A percentile compares a stretch with the other conserved stretches of the same genome.
phyloP scores from a whole-genome alignment of 1,284 basidiomycete genomes.

The Schizophyllum amplum region DNA sequence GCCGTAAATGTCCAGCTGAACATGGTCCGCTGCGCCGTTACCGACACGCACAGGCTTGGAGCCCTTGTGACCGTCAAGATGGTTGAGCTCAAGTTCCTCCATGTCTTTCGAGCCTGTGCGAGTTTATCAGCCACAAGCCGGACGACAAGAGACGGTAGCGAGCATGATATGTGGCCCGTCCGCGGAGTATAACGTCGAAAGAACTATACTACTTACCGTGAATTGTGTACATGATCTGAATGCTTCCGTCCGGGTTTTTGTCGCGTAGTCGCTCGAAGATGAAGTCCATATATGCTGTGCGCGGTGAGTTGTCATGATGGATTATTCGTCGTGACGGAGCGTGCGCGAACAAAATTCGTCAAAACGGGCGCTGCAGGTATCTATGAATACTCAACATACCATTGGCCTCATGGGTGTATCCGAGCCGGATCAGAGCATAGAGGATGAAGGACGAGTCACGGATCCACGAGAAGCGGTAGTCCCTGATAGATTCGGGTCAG shows the following conservation, averaged over 20 bases:
- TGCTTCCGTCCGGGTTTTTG: slow-evolving; percentile 79
- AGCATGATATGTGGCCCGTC: neutral
- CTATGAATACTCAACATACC: slow-evolving; percentile 30
- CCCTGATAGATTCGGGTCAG: slow-evolving; percentile 32
- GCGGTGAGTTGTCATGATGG: slow-evolving; percentile 15
- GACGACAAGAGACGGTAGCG: too few relatives aligned
- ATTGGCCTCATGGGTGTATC: slow-evolving; percentile 85
- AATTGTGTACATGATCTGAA: slow-evolving; percentile 91
- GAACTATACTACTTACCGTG: slow-evolving; percentile 43
- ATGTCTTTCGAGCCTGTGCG: slow-evolving; percentile 72
- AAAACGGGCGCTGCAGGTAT: too few relatives aligned
- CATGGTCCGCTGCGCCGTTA: slow-evolving; percentile 84
- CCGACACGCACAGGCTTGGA: slow-evolving; percentile 77
- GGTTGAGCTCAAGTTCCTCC: slow-evolving; percentile 74
- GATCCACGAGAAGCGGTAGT: slow-evolving; percentile 81
- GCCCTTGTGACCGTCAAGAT: slow-evolving; percentile 82
- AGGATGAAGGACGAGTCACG: slow-evolving; percentile 89
- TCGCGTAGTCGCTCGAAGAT: slow-evolving; percentile 76
- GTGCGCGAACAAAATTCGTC: too few relatives aligned
- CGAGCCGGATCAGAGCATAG: slow-evolving; percentile 85
- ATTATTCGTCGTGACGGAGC: too few relatives aligned
- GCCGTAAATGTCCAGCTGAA: slow-evolving; percentile 92
- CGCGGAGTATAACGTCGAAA: neutral
- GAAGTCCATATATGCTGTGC: slow-evolving; percentile 79
- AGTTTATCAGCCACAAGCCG: neutral